These are phyloP conservation scores for Zarea fungicola DNA, from an alignment of 2,329 filamentous ascomycete species.

Conservation along the genomic window DNA sequence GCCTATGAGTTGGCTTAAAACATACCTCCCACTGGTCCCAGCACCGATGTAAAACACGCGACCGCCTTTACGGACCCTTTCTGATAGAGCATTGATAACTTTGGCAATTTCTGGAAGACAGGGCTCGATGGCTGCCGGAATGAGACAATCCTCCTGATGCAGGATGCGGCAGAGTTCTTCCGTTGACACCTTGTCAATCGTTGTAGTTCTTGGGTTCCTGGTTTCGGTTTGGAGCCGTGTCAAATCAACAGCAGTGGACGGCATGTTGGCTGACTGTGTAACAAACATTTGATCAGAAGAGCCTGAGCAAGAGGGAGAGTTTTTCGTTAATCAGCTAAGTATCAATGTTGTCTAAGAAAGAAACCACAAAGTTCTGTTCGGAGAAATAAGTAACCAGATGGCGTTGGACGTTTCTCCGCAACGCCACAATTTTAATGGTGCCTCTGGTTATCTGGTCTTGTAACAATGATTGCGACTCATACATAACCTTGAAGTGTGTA, in stretches of 20 bases:
- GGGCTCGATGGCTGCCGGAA: slow-evolving; percentile 16
- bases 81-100: slow-evolving; percentile 15
- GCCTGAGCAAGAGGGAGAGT: too few relatives aligned
- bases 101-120: slow-evolving; percentile 16
- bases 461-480: too few relatives aligned
- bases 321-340: too few relatives aligned
- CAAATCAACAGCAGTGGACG: slow-evolving; percentile 11
- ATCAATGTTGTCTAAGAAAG: too few relatives aligned
- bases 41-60: slow-evolving; percentile 28
- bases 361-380: too few relatives aligned
- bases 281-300: too few relatives aligned
- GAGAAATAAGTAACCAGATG: too few relatives aligned
- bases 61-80: slow-evolving; percentile 15
- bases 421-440: too few relatives aligned
- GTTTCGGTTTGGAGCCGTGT: slow-evolving; percentile 17
- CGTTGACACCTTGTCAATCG: slow-evolving; percentile 16
- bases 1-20: neutral
- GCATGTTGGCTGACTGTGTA: neutral
- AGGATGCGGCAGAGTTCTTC: slow-evolving; percentile 18
- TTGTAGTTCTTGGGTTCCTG: slow-evolving; percentile 15
- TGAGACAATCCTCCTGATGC: slow-evolving; percentile 16
- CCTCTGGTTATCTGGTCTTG: too few relatives aligned
- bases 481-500: too few relatives aligned
- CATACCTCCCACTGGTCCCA: slow-evolving; percentile 38
- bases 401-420: too few relatives aligned